Evolutionary conservation across 345 rosid genomes (phyloP), one percentile per base, ranked within the genome.

Genomic region (Citrus maxima): DNA sequence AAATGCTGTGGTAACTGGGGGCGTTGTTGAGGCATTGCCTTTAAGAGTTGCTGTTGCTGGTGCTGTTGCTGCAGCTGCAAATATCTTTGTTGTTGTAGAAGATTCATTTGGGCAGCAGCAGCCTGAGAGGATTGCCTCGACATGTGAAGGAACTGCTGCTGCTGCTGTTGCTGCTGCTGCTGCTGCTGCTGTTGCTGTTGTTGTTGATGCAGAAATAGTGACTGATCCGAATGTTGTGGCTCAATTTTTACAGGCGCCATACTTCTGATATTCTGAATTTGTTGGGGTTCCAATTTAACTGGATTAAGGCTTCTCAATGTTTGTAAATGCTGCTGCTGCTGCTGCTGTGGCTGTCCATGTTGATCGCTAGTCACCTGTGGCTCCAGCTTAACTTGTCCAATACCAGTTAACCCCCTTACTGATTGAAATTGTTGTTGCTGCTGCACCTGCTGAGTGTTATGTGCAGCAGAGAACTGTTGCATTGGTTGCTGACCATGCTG

Each of bases 91-190:
- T 92, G 99, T 1, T 91, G 88, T 58, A 92, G 54, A 74, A 93
- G 85, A 83, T 87, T 97, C 34, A 97, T 83, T 49, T 90, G 98
- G 8, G 88, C 88, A 13, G 82, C 90, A 51, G 92, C 87, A 70
- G 93, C 91, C 68, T 91, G 98, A 10, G 96, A 86, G 80, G 98
- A 82, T 82, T 92, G 98, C 84, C 99, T 88, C 5, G 96, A 86
- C 93, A 97, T 85, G 61, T 90, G 92, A 80, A 93, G 89, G 70
- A 92, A 85, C 54, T 94, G 98, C 70, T 88, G 94, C 62, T 86
- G 97, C 64, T 91, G 97, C 27, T 88, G 97, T 0, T 90, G 97
- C n/a, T 88, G 92, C 5, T 85, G 49, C 14, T 34, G 35, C 5
- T 32, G 32, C 54, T 88, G 91, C 8, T 90, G 95, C 35, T 87